Conservation (phyloP, 2,329 filamentous ascomycete genomes). For the Cercospora sojina region DNA sequence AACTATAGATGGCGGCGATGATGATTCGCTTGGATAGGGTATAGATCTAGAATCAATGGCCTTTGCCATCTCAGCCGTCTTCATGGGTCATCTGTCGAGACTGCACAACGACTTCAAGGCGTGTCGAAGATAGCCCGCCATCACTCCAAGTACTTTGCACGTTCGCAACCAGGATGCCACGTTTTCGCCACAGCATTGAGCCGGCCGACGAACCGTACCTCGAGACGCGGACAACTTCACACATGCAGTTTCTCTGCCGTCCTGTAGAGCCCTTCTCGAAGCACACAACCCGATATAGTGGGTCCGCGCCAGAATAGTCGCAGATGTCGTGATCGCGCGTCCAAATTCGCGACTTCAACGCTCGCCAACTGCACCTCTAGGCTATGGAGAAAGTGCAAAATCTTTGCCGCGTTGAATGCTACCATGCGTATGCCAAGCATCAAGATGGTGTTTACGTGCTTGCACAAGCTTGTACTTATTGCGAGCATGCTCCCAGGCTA, state of each 20-base stretch:
- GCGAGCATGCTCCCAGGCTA: neutral
- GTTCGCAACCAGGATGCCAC: neutral
- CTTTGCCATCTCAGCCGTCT: neutral
- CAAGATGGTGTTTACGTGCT: neutral
- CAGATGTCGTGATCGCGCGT: conserved; percentile 15
- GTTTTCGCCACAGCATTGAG: neutral
- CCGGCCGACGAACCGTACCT: neutral
- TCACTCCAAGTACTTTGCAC: neutral
- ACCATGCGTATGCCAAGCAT: conserved; percentile 5
- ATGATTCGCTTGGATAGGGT: neutral
- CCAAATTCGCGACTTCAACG: conserved; percentile 19
- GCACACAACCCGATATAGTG: neutral
- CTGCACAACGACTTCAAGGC: neutral
- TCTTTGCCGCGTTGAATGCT: conserved; percentile 11
- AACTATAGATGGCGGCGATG: conserved; percentile 19
- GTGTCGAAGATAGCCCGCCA: neutral
- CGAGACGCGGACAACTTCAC: neutral
- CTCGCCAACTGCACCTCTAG: neutral
- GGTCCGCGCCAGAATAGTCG: neutral
- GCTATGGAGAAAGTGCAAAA: neutral
- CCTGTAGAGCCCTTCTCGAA: neutral
- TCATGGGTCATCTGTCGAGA: neutral
- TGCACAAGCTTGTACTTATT: conserved; percentile 11
- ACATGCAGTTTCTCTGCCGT: neutral
- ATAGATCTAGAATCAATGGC: conserved; percentile 1